Conservation (phyloP, 805 yeast species). For the Kodamaea jinghongensis region DNA sequence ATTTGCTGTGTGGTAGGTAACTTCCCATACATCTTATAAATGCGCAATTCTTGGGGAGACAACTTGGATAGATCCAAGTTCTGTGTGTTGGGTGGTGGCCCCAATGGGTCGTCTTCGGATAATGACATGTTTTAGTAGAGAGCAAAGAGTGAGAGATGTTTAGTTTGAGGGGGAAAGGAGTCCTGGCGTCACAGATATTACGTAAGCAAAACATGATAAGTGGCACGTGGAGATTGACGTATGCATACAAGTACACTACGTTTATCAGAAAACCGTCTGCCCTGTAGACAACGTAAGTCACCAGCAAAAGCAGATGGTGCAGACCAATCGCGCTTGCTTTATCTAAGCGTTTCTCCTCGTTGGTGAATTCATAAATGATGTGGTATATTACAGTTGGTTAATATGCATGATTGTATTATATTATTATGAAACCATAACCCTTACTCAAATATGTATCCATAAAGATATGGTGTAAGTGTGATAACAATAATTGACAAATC, state of each 20-base stretch:
- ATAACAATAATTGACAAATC: slow-evolving; percentile 16
- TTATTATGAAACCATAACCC: too few species aligned
- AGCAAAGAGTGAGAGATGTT: not conserved
- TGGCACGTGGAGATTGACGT: not conserved
- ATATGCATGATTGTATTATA: too few species aligned
- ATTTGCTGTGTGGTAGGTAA: slow-evolving; percentile 79
- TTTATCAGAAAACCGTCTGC: too few species aligned
- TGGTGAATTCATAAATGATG: too few species aligned
- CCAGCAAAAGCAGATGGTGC: too few species aligned
- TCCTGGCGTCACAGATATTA: too few species aligned
- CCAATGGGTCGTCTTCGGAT: slow-evolving; percentile 50
- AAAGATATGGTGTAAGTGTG: slow-evolving; percentile 8
- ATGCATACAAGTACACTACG: not conserved
- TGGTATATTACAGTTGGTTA: too few species aligned
- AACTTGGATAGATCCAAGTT: slow-evolving; percentile 54
- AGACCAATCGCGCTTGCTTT: too few species aligned
- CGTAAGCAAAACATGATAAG: too few species aligned
- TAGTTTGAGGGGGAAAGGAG: too few species aligned
- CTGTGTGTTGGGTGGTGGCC: slow-evolving; percentile 44
- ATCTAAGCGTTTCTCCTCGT: too few species aligned
- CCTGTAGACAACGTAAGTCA: too few species aligned
- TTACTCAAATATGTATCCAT: slow-evolving; percentile 3
- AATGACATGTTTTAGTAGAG: slow-evolving; percentile 24
- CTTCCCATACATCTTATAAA: slow-evolving; percentile 80
- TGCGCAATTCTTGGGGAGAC: slow-evolving; percentile 74